Evolutionary conservation across 1,139 yeast genomes (phyloP).

Genomic region (Suhomyces terraborum): DNA sequence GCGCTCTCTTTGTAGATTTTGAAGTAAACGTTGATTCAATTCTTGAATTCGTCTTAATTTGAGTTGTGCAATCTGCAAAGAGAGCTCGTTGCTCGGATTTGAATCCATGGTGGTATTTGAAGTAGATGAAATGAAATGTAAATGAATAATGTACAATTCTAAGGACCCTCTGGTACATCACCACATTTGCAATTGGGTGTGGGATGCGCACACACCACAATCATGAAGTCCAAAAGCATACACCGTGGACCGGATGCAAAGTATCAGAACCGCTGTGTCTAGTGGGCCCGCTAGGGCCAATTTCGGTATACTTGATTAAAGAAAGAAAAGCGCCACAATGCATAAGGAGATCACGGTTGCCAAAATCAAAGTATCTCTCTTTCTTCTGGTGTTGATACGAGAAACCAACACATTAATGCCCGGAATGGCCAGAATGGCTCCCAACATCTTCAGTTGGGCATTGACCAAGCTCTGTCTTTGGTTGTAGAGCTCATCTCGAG

Average conservation of each 20-base stretch:
- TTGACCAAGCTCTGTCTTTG: constrained; percentile 67
- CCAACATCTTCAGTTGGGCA: constrained; percentile 66
- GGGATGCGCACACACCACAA: constrained; percentile 10
- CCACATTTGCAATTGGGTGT: constrained; percentile 11
- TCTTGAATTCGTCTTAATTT: constrained; percentile 67
- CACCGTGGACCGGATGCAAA: too few species aligned
- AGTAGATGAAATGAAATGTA: background rate
- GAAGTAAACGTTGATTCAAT: constrained; percentile 56
- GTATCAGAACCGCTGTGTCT: too few species aligned
- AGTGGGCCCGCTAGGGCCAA: too few species aligned
- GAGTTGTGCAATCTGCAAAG: constrained; percentile 39
- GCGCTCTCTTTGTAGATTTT: constrained; percentile 57
- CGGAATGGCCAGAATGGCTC: constrained; percentile 69
- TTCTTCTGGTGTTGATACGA: constrained; percentile 84
- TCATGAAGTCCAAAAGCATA: background rate
- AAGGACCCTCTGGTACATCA: background rate
- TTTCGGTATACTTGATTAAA: constrained; percentile 7
- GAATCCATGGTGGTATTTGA: constrained; percentile 4
- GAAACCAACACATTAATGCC: constrained; percentile 77
- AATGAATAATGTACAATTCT: background rate
- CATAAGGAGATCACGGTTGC: constrained; percentile 75
- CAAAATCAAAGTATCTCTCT: constrained; percentile 83
- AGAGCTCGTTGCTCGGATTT: constrained; percentile 16
- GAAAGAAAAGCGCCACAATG: constrained; percentile 65
- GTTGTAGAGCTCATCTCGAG: constrained; percentile 77